Conservation (phyloP, 306 rosid species). For the Castanea mollissima region DNA sequence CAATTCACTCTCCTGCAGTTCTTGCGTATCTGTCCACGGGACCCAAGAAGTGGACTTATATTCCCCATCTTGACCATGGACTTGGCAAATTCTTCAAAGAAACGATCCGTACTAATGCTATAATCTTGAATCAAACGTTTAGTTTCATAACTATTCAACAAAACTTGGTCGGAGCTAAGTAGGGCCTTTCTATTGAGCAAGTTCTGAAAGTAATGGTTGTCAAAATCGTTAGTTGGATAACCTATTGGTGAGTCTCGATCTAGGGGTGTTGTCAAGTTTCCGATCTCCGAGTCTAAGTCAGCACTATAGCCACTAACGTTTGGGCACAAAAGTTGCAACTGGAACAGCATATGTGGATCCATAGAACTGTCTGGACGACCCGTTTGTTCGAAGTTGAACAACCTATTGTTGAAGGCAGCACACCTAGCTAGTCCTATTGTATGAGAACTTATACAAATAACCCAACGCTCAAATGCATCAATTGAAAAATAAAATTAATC, state of each 20-base stretch:
- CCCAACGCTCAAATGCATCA: too few relatives aligned
- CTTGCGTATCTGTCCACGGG: constrained; percentile 71
- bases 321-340: constrained; percentile 59
- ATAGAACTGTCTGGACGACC: constrained; percentile 58
- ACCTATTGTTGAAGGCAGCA: constrained; percentile 54
- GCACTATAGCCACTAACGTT: constrained; percentile 42
- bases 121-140: constrained; percentile 54
- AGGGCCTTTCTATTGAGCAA: constrained; percentile 58
- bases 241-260: constrained; percentile 53
- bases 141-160: constrained; percentile 41
- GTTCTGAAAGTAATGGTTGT: constrained; percentile 73
- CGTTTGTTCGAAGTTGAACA: constrained; percentile 67
- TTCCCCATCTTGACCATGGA: constrained; percentile 85
- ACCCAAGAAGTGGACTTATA: constrained; percentile 55
- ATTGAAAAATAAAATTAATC: neutral
- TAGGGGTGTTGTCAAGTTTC: constrained; percentile 46
- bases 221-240: constrained; percentile 45
- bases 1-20: constrained; percentile 58
- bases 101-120: constrained; percentile 34
- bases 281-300: constrained; percentile 42
- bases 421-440: constrained; percentile 79
- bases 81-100: constrained; percentile 51
- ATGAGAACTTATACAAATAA: constrained; percentile 54
- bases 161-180: constrained; percentile 70
- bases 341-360: constrained; percentile 42